Percentiles rank a stretch among this genome's conserved stretches.
Evolutionary conservation across 2,329 filamentous ascomycete species (phyloP).

Genomic region (Trichoderma polysporum): DNA sequence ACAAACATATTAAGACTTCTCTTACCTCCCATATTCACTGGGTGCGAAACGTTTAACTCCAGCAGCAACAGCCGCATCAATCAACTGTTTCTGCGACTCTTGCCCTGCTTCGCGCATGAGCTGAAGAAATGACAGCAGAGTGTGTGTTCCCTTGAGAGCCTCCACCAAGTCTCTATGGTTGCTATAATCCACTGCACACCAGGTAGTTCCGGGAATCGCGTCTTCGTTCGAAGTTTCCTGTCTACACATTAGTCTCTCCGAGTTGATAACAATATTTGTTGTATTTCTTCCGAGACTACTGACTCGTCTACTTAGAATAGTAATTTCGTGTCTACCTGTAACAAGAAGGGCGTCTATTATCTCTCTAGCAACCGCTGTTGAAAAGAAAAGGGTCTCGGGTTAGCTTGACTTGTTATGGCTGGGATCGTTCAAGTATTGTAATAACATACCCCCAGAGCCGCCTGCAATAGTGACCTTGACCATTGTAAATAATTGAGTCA

Average conservation of each 20-base stretch:
- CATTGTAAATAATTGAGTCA: background rate
- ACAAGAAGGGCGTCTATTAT: slow-evolving; percentile 51
- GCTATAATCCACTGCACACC: slow-evolving; percentile 43
- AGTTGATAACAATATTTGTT: background rate
- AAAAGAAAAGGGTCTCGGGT: background rate
- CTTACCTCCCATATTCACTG: slow-evolving; percentile 54
- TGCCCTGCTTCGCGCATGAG: slow-evolving; percentile 34
- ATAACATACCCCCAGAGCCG: background rate
- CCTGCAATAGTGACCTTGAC: background rate
- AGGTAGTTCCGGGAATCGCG: background rate
- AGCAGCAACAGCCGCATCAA: slow-evolving; percentile 57
- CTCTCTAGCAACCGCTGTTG: slow-evolving; percentile 34
- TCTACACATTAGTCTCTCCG: background rate
- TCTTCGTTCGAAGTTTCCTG: background rate
- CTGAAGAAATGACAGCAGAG: slow-evolving; percentile 53
- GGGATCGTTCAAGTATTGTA: background rate
- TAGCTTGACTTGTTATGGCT: background rate
- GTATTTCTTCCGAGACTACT: background rate
- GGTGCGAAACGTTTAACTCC: slow-evolving; percentile 62
- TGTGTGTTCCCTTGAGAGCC: slow-evolving; percentile 48
- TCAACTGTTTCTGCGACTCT: slow-evolving; percentile 43
- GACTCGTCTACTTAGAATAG: slow-evolving; percentile 38
- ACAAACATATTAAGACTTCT: too few relatives aligned
- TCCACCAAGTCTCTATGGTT: slow-evolving; percentile 45
- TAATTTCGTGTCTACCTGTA: slow-evolving; percentile 51